Base-by-base conservation (phyloP, 2,329 filamentous ascomycete species). In the Talaromyces sp. region DNA sequence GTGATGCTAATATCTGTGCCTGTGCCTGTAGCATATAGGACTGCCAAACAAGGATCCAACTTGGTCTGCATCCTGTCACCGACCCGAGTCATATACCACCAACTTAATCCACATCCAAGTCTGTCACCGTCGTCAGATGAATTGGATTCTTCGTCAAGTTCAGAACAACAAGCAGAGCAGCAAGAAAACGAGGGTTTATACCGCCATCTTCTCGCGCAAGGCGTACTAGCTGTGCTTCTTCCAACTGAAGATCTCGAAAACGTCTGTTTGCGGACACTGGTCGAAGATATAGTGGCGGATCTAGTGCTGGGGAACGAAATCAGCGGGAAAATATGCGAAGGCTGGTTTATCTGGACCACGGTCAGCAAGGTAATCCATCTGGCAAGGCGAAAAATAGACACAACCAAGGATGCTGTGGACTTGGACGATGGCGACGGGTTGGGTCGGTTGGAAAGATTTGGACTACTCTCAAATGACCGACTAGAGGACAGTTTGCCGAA, bases 191-290 rank as follows among this genome's bases (percentile, higher is more conserved):
- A 98, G 78, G 83, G 83, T 30, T 82, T 86, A 53, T 98, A 97
- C 81, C 89, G 94, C 68, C 91, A 96, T 72, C 81, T 98, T 61
- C 82, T 98, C n/a, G 89, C 93, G 16, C 88, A 93, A 71, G 91
- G 89, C 33, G 83, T 92, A 42, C 80, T 99, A 64, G 89, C 91
- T 28, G 82, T 96, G 58, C 83, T 99, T 16, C 83, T 99, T 23
- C 95, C 95, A 9, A 95, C 92, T 16, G 94, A 98, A 70, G 94
- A 98, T 73, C 81, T 98, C 44, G 87, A 94, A 70, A 98, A 96
- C 73, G 86, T 86, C 59, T 96, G 91, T 73, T 81, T 98, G 69
- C 89, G 90, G 61, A 85, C 91, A 40, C 81, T 99, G 64, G 89
- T 97, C 65, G 87, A 88, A 60, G 92, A 97, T 76, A 90, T 98